Evolutionary conservation across 345 rosid species (phyloP), one percentile per base, ranked within the genome.

Genomic region (Balakata baccata): DNA sequence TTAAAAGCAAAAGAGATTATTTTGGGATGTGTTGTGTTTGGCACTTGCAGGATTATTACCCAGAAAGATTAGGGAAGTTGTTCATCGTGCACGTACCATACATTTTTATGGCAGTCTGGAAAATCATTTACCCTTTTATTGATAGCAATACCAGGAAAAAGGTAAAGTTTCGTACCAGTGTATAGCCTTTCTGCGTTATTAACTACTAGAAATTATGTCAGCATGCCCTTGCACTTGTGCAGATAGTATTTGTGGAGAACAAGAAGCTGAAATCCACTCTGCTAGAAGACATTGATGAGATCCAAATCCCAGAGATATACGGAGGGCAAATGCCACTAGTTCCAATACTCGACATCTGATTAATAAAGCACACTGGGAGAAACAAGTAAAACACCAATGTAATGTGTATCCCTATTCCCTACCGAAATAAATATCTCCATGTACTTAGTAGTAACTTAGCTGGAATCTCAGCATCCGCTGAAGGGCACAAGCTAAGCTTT

Each of bases 231-330:
- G 53, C 34, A 29, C 34, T 29, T 29, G 34, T 29, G 34, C 82
- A 84, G 89, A 86, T 84, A n/a, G 81, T 73, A 51, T 84, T 86
- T 65, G 86, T 84, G 34, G 85, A 79, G 39, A 80, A 82, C 72
- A 81, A 75, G 41, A 81, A 20, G 56, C 76, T 84, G 45, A 84
- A 79, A 69, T 79, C 87, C 49, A 79, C 85, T 38, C 79, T 86
- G n/a, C 58, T 79, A 20, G 85, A 84, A 77, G 86, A 82, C 16
- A 86, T 86, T 13, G 89, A 86, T 3, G 84, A 86, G 66, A 82
- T 82, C 75, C 89, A 84, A 75, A 71, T 86, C n/a, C 87, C 87
- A 11, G 79, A 81, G n/a, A 77, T 49, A 43, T 86, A 82, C 29
- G 86, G 85, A 43, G 89, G 87, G 63, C 51, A 79, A 45, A 60